Base-by-base conservation (phyloP, 345 rosid species). In the Diplotaxis tenuifolia region DNA sequence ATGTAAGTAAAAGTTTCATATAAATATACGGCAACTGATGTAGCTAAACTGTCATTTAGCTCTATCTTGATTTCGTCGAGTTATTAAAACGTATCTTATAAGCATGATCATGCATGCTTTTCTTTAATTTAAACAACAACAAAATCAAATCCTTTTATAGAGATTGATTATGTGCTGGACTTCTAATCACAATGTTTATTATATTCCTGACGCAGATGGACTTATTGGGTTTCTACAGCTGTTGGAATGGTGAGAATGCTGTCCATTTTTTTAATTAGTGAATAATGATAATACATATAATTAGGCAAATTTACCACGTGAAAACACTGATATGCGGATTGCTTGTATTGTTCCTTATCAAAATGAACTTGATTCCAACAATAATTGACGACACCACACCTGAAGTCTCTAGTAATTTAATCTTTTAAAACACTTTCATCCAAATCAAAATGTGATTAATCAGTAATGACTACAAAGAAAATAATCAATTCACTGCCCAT, bases 181-280 rank as follows among this genome's bases (percentile, higher is more conserved):
- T 10, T 23, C n/a, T 25, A 38, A 68, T 68, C 40, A 15, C 1
- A 19, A 3, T 1, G n/a, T 57, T 57, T 7, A 7, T 27, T 40
- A 0, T 23, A 3, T 12, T 56, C 60, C 2, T 66, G 31, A 20
- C 22, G 80, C 82, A 86, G 89, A 82, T 86, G 87, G 74, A 82
- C 52, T 77, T 86, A 52, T 50, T 84, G 67, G 79, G 85, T 9
- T 84, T 75, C 68, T 81, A 79, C 71, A 49, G 76, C 47, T 86
- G 81, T 58, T 79, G 83, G 86, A 82, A 86, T 72, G 84, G 89
- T 84, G 72, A 55, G 73, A 52, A 29, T 47, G 4, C 20, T 52
- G 29, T 16, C 31, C 8, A 7, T 11, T 54, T 9, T 2, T 34
- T 61, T 32, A n/a, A 25, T 45, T 31, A 9, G 14, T 0, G 12